Evolutionary conservation across 805 yeast genomes (phyloP).

Genomic region (Komagataella kurtzmanii): DNA sequence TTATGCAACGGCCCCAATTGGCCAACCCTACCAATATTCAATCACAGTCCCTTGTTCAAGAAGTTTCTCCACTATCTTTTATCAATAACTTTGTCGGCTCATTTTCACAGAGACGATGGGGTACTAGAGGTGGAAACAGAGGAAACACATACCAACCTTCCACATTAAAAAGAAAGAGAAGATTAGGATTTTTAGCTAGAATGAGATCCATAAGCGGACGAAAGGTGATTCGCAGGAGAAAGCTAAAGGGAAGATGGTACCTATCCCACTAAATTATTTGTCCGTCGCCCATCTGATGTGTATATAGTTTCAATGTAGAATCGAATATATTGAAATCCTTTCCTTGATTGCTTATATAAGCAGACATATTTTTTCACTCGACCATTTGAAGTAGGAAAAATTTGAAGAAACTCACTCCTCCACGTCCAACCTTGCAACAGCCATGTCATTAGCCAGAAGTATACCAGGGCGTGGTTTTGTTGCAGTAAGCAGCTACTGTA

Average conservation of each 20-base stretch:
- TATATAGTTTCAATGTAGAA: not conserved
- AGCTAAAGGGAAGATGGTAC: constrained; percentile 88
- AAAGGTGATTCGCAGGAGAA: constrained; percentile 65
- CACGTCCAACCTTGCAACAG: not conserved
- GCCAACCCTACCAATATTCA: not conserved
- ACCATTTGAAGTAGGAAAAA: not conserved
- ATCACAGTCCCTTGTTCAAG: not conserved
- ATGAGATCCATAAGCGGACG: constrained; percentile 64
- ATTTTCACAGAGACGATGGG: constrained; percentile 16
- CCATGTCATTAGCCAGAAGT: not conserved
- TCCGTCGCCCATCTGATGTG: not conserved
- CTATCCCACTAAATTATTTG: constrained; percentile 45
- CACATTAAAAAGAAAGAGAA: constrained; percentile 79
- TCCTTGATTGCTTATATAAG: not conserved
- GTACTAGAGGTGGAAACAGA: constrained; percentile 59
- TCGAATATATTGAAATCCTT: not conserved
- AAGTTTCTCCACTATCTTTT: not conserved
- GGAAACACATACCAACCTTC: constrained; percentile 95
- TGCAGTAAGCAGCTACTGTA: not conserved
- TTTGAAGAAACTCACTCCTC: not conserved
- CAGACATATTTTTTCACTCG: not conserved
- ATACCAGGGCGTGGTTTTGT: not conserved
- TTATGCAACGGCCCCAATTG: not conserved
- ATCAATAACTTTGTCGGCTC: not conserved
- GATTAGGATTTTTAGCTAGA: constrained; percentile 81